phyloP scores from a whole-genome alignment of 2,329 filamentous ascomycete species.

The Laburnicola sp. region DNA sequence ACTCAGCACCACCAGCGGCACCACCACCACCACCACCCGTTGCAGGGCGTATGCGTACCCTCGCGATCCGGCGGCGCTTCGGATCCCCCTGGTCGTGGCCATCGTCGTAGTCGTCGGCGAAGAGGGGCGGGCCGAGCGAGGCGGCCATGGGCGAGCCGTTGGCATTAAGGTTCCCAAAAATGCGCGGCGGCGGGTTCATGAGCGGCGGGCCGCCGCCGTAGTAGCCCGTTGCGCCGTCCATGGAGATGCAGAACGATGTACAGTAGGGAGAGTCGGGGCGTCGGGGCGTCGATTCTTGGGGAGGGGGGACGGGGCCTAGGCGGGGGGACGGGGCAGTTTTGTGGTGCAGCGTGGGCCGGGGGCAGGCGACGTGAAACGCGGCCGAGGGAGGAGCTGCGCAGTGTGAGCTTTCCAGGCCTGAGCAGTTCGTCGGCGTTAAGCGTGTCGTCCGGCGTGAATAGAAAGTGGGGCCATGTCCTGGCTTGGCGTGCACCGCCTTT shows the following conservation, averaged over 20 bases:
- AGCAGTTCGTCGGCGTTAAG: constrained; percentile 6
- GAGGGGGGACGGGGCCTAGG: background rate
- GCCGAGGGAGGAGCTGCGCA: constrained; percentile 2
- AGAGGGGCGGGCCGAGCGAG: constrained; percentile 35
- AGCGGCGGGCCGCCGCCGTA: constrained; percentile 39
- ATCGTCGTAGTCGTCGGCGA: constrained; percentile 52
- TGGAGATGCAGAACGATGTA: constrained; percentile 26
- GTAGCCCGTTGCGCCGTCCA: constrained; percentile 42
- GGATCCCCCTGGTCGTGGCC: constrained; percentile 68
- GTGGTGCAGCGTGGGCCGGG: background rate
- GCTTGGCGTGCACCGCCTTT: constrained; percentile 6
- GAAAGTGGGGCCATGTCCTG: constrained; percentile 3
- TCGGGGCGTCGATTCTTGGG: too few relatives aligned
- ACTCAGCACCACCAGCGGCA: constrained; percentile 8
- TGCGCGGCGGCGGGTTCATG: constrained; percentile 46
- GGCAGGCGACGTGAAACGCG: constrained; percentile 6
- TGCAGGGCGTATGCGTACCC: constrained; percentile 57
- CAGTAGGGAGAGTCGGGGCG: too few relatives aligned
- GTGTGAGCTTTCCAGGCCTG: too few relatives aligned
- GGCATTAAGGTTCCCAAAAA: constrained; percentile 44
- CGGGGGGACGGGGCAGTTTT: constrained; percentile 4
- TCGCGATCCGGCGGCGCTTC: constrained; percentile 85
- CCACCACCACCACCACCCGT: background rate
- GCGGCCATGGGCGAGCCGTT: constrained; percentile 44
- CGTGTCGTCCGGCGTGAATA: constrained; percentile 1